Conservation (phyloP, 305 asterid genomes). For the Withania somnifera region DNA sequence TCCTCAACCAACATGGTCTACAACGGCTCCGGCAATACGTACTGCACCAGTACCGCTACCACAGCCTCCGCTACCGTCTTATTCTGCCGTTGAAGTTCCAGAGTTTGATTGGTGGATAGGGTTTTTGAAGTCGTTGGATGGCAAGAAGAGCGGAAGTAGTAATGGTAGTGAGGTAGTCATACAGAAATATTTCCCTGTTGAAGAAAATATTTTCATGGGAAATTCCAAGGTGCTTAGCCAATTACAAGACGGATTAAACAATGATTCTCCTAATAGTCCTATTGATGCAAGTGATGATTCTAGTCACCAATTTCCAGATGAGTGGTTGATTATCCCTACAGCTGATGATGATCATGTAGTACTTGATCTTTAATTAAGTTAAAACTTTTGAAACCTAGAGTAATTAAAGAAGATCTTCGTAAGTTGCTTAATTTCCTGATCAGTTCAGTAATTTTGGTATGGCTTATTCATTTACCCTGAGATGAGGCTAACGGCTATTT, state of each 20-base stretch:
- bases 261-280: neutral
- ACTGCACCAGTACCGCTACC: slow-evolving; percentile 5
- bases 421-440: neutral
- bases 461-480: neutral
- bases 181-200: neutral
- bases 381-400: neutral
- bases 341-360: slow-evolving; percentile 11
- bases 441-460: neutral
- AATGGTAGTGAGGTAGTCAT: neutral
- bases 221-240: neutral
- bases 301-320: slow-evolving; percentile 14
- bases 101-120: slow-evolving; percentile 29
- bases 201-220: neutral
- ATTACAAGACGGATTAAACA: neutral
- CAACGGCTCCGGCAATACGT: slow-evolving; percentile 24
- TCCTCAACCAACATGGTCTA: slow-evolving; percentile 31
- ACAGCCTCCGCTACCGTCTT: slow-evolving; percentile 2
- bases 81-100: neutral
- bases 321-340: slow-evolving; percentile 22
- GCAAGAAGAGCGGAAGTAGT: neutral
- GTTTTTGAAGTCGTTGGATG: slow-evolving; percentile 26
- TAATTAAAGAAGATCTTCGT: neutral
- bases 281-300: neutral
- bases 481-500: neutral
- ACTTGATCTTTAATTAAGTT: neutral